Conservation (phyloP, 2,329 filamentous ascomycete genomes). For the Penicillium vulpinum region DNA sequence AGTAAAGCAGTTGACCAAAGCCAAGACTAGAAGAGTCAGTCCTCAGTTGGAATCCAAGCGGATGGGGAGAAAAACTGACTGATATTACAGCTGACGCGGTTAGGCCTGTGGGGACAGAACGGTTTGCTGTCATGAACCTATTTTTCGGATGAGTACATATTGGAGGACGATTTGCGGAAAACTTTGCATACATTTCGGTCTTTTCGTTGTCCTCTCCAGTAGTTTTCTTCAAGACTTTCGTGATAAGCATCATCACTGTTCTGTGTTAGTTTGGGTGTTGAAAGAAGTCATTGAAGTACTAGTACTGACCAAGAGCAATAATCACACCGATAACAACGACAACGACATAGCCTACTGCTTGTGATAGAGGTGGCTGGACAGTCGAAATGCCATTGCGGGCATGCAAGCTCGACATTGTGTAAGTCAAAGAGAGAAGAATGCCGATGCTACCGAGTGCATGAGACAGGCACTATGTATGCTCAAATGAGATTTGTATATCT, state of each 20-base stretch:
- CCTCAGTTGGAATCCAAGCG: background rate
- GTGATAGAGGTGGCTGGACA: slow-evolving; percentile 37
- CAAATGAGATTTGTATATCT: slow-evolving; percentile 4
- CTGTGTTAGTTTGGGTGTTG: background rate
- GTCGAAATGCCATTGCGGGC: slow-evolving; percentile 18
- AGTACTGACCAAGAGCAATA: slow-evolving; percentile 39
- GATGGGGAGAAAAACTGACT: slow-evolving; percentile 20
- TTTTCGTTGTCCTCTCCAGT: slow-evolving; percentile 54
- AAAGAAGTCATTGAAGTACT: background rate
- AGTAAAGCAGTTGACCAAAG: slow-evolving; percentile 57
- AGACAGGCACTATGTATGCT: slow-evolving; percentile 6
- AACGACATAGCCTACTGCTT: slow-evolving; percentile 46
- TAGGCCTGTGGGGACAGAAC: slow-evolving; percentile 52
- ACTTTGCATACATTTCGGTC: slow-evolving; percentile 49
- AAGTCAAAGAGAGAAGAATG: background rate
- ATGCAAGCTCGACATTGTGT: slow-evolving; percentile 17
- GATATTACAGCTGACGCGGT: slow-evolving; percentile 57
- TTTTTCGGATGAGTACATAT: background rate
- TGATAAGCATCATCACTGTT: slow-evolving; percentile 50
- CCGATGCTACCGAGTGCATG: background rate
- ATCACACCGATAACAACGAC: slow-evolving; percentile 45
- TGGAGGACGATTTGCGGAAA: background rate
- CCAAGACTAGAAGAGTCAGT: slow-evolving; percentile 42
- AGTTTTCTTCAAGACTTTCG: slow-evolving; percentile 50
- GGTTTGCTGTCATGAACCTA: slow-evolving; percentile 57